phyloP scores from a whole-genome alignment of 805 yeast species.

The Myxozyma melibiosi region DNA sequence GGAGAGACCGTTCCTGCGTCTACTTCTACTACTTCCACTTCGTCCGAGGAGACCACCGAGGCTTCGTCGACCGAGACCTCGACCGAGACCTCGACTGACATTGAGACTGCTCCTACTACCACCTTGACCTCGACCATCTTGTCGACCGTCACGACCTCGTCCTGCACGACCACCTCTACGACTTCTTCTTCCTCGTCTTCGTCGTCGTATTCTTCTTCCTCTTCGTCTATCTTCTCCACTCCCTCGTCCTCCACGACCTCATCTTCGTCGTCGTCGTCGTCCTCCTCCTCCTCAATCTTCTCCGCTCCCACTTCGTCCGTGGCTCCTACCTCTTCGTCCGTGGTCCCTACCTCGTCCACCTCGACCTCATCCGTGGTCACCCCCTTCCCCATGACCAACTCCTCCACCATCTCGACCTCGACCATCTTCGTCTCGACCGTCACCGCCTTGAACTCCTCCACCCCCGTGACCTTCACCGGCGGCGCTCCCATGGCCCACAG shows the following conservation, averaged over 20 bases:
- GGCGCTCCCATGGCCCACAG: neutral
- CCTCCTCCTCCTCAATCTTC: neutral
- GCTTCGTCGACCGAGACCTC: neutral
- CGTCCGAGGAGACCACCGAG: neutral
- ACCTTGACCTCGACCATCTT: neutral
- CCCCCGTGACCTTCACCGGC: constrained; percentile 2
- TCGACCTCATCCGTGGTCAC: neutral
- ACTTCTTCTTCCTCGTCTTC: neutral
- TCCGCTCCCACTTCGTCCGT: neutral
- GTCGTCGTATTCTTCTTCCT: neutral
- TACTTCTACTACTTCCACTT: neutral
- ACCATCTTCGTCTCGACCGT: neutral
- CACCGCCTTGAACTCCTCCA: constrained; percentile 2
- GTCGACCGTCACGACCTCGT: neutral
- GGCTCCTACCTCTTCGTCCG: neutral
- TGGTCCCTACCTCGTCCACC: neutral
- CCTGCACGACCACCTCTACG: neutral
- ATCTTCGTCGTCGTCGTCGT: neutral
- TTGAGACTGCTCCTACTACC: too few relatives aligned
- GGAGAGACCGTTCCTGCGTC: neutral
- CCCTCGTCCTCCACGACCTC: too few relatives aligned
- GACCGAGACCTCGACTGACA: too few relatives aligned
- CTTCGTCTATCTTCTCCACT: neutral
- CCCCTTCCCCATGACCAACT: neutral
- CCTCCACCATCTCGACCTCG: neutral